Evolutionary conservation across 2,329 filamentous ascomycete species (phyloP), one percentile per base, ranked within the genome.

Genomic region (Ampelomyces quisqualis): DNA sequence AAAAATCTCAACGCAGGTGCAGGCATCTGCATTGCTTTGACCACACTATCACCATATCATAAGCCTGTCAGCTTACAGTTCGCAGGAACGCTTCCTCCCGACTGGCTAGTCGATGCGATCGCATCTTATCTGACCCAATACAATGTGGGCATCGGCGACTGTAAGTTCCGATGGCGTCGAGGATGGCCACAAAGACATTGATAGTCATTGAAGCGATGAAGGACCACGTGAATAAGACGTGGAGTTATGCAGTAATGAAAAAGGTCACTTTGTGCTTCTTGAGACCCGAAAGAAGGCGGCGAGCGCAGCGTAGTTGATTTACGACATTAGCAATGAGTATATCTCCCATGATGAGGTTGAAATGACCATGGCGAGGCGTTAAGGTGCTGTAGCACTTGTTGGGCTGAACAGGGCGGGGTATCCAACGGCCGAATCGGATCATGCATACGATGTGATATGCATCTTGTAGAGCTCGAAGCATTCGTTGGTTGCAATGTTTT

Each of bases 11-110:
- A 24, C 40, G 34, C 36, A 29, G 23, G 11, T 39, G 36, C 21
- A 32, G 15, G 41, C 41, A 29, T 20, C 32, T 27, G 24, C 36
- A 27, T 19, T 24, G 19, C 13, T 10, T 27, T 9, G 15, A 22
- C 15, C 18, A 38, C 39, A 36, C 41, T 36, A 44, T 36, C 29
- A 35, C 10, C 32, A 32, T 22, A n/a, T n/a, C n/a, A n/a, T 32
- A 24, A 14, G 38, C 27, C 31, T 44, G 23, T 36, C 17, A 18
- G 27, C 27, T 29, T 29, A 29, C 27, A n/a, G 13, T 13, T 30
- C 22, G 11, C 38, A 37, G n/a, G 42, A 38, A 34, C 42, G 28
- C 33, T 34, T 22, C 17, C 13, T 43, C 37, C 22, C 37, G n/a
- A 45, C 33, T 40, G 33, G 37, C 17, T 34, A 40, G 29, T 27